Evolutionary conservation across 352 stramenopile genomes (phyloP).

Genomic region (Phytophthora capsici): DNA sequence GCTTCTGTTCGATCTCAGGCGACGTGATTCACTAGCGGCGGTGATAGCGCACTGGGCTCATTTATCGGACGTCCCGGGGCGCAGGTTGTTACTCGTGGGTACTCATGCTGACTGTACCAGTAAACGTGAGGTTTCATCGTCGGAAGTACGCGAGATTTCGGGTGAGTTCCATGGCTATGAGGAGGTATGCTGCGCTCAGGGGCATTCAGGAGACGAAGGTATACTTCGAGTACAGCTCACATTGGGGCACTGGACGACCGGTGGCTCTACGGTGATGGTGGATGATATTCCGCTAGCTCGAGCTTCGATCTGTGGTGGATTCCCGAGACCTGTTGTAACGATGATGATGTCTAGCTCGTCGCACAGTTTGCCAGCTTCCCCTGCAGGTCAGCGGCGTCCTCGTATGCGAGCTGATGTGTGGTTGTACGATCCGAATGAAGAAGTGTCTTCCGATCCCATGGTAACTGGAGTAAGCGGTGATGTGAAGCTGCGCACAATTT

Average conservation of each 20-base stretch:
- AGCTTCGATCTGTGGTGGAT: conserved; percentile 40
- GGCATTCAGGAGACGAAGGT: conserved; percentile 20
- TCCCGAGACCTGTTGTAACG: conserved; percentile 30
- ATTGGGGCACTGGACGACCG: conserved; percentile 31
- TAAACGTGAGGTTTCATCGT: conserved; percentile 46
- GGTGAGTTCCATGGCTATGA: conserved; percentile 64
- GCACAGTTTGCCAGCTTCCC: conserved; percentile 31
- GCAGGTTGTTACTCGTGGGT: conserved; percentile 56
- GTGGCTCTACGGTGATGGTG: conserved; percentile 3
- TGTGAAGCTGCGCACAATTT: conserved; percentile 78
- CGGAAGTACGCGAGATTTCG: conserved; percentile 51
- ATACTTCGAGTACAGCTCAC: conserved; percentile 30
- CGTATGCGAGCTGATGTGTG: conserved; percentile 56
- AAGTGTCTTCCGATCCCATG: conserved; percentile 24
- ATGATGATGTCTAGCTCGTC: conserved; percentile 35
- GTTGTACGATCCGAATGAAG: conserved; percentile 74
- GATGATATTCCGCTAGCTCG: conserved; percentile 24
- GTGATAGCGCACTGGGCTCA: conserved; percentile 53
- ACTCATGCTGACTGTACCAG: conserved; percentile 53
- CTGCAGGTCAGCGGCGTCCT: conserved; percentile 26
- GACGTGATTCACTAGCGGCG: conserved; percentile 43
- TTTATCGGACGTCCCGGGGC: conserved; percentile 25
- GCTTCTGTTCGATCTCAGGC: conserved; percentile 61
- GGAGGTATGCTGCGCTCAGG: conserved; percentile 48
- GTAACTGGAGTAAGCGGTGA: conserved; percentile 35